Evolutionary conservation across 495 filamentous ascomycete genomes (phyloP), one percentile per base, ranked within the genome.

Genomic region (Penicillium samsonianum): DNA sequence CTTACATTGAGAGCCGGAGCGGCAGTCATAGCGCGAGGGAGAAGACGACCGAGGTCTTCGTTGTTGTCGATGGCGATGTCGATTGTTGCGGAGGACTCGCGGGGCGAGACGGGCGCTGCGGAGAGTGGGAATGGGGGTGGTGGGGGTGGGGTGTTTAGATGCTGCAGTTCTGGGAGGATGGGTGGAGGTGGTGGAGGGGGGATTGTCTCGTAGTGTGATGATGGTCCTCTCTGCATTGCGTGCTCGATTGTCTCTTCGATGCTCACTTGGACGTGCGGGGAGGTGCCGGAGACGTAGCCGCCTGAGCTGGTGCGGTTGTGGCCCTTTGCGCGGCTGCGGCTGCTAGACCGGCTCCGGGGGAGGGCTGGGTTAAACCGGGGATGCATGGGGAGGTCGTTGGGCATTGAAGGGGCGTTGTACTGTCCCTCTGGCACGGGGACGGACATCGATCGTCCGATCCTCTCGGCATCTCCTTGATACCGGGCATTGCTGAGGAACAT

Each of bases 151-250:
- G 88, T 77, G 26, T 86, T 85, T 9, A 96, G 81, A 72, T 96
- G 91, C 66, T 91, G 88, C n/a, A 96, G 82, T 61, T 96, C 89
- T 49, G 86, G 85, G 38, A 96, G 78, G 30, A 96, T 81, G 11
- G 85, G 85, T 11, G 88, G 86, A 41, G 66, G 80, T 59, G 82
- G 80, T 28, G 77, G 88, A 1, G 85, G 85, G 1, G 89, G 77
- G 35, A 92, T 80, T n/a, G 81, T 78, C 19, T 87, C 85, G 23
- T 71, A 25, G 77, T 83, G 46, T 58, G 62, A 62, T 50, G 31
- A 46, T 38, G 63, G 53, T 65, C 52, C 62, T 69, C 50, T 69
- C 71, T 58, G 79, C 73, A 70, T 81, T 68, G 65, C 64, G 10
- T 71, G 62, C 41, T 74, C 72, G 30, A 90, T 75, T 1, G 83